A percentile compares a stretch with the other conserved stretches of the same genome.
These are phyloP conservation scores for Russula compacta DNA, from an alignment of 768 basidiomycete genomes.

Conservation along the genomic window DNA sequence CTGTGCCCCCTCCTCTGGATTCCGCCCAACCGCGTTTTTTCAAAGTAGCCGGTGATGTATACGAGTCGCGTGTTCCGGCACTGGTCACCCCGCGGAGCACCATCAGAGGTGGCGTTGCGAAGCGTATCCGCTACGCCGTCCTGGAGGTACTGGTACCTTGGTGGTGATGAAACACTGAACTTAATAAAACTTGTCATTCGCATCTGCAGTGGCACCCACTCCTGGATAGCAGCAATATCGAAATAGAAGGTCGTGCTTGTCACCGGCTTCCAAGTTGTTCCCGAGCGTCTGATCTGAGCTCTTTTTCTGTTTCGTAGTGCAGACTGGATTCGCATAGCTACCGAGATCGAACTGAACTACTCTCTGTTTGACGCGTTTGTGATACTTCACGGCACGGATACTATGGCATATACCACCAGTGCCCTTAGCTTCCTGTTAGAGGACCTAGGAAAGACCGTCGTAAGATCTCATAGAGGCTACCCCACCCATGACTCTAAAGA, in stretches of 20 bases:
- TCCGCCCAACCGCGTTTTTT: conserved; percentile 28
- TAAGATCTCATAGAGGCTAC: conserved; percentile 27
- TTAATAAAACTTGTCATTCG: conserved; percentile 2
- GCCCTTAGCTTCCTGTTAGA: conserved; percentile 87
- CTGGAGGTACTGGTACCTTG: conserved; percentile 49
- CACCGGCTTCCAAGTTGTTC: neutral
- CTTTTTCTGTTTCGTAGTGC: conserved; percentile 4
- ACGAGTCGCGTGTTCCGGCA: conserved; percentile 65
- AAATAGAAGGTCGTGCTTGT: conserved; percentile 50
- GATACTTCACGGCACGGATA: conserved; percentile 84
- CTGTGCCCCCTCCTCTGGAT: conserved; percentile 17
- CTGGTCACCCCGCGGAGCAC: conserved; percentile 70
- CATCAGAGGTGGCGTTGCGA: conserved; percentile 50
- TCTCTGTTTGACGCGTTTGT: conserved; percentile 81
- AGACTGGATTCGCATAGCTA: conserved; percentile 89
- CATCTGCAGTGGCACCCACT: conserved; percentile 69
- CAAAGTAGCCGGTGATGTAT: conserved; percentile 52
- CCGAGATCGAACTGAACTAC: conserved; percentile 92
- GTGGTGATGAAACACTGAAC: neutral
- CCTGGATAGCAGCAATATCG: conserved; percentile 84
- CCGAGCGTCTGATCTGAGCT: conserved; percentile 5
- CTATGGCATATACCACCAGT: conserved; percentile 84
- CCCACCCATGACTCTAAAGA: neutral
- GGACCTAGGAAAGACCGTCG: conserved; percentile 87
- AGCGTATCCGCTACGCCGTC: conserved; percentile 78